These are phyloP conservation scores for Solanum okadae DNA, from an alignment of 257 asterid species.

Conservation along the genomic window DNA sequence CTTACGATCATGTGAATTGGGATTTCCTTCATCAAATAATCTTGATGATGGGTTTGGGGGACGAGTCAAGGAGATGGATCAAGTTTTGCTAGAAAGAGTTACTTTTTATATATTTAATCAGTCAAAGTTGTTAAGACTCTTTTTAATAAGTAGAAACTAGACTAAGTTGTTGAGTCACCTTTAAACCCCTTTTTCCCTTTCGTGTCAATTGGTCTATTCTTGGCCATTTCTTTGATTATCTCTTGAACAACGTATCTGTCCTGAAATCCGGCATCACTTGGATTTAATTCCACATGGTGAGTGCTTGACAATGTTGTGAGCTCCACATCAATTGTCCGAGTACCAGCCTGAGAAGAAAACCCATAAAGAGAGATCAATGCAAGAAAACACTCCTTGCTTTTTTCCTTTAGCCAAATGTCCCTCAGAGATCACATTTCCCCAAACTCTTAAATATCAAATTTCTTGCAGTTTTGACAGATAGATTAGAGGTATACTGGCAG, in stretches of 20 bases:
- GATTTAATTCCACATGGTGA: conserved; percentile 89
- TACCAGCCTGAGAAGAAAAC: conserved; percentile 61
- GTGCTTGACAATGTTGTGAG: conserved; percentile 79
- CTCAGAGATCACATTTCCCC: neutral
- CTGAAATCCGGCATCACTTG: conserved; percentile 93
- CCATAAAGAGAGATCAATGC: neutral
- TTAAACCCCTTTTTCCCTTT: conserved; percentile 91
- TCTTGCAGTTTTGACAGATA: neutral
- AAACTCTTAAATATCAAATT: neutral
- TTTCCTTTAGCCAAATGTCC: neutral
- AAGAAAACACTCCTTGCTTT: neutral
- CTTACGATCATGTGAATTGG: neutral
- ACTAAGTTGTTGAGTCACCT: conserved; percentile 33
- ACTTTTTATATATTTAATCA: neutral
- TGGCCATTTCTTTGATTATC: conserved; percentile 96
- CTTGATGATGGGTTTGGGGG: neutral
- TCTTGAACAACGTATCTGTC: conserved; percentile 96
- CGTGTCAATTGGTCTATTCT: conserved; percentile 81
- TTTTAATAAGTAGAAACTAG: neutral
- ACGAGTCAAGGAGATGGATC: neutral
- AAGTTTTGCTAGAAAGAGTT: neutral
- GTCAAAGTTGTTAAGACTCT: neutral
- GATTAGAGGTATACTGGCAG: neutral
- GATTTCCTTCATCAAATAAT: neutral
- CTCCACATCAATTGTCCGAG: conserved; percentile 76